Evolutionary conservation across 1,139 yeast species (phyloP).

Genomic region (Zygosaccharomyces sapae): DNA sequence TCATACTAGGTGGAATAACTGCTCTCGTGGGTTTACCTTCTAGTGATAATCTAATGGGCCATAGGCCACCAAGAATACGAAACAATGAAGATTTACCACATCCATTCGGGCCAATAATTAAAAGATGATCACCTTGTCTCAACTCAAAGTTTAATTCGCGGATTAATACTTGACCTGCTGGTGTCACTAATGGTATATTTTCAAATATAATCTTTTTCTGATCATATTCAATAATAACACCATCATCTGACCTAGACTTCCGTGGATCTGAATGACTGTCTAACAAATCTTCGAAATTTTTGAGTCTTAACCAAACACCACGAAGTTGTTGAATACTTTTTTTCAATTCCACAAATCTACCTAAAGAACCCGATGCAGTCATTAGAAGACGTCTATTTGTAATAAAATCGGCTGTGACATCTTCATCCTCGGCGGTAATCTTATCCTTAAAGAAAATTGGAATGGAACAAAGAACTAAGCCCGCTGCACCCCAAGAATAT

Average conservation of each 20-base stretch:
- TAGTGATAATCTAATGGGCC: conserved; percentile 73
- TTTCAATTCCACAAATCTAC: conserved; percentile 79
- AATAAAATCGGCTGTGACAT: conserved; percentile 70
- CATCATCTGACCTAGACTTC: conserved; percentile 12
- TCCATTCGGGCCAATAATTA: conserved; percentile 94
- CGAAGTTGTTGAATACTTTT: conserved; percentile 78
- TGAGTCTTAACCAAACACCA: conserved; percentile 77
- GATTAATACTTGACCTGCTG: conserved; percentile 73
- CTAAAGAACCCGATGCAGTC: conserved; percentile 86
- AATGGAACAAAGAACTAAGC: conserved; percentile 78
- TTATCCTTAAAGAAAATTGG: conserved; percentile 65
- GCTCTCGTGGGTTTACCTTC: conserved; percentile 55
- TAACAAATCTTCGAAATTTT: conserved; percentile 65
- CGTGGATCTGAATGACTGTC: conserved; percentile 40
- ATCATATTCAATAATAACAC: conserved; percentile 41
- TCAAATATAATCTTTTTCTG: conserved; percentile 66
- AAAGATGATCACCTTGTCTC: conserved; percentile 75
- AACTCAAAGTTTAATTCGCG: conserved; percentile 64
- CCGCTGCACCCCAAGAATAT: conserved; percentile 95
- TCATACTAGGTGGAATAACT: conserved; percentile 31
- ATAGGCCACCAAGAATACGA: conserved; percentile 84
- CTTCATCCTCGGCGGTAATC: conserved; percentile 47
- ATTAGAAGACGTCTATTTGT: conserved; percentile 84
- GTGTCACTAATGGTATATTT: conserved; percentile 75
- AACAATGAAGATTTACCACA: conserved; percentile 92